Conservation (phyloP, 345 rosid species). For the Viola odorata region DNA sequence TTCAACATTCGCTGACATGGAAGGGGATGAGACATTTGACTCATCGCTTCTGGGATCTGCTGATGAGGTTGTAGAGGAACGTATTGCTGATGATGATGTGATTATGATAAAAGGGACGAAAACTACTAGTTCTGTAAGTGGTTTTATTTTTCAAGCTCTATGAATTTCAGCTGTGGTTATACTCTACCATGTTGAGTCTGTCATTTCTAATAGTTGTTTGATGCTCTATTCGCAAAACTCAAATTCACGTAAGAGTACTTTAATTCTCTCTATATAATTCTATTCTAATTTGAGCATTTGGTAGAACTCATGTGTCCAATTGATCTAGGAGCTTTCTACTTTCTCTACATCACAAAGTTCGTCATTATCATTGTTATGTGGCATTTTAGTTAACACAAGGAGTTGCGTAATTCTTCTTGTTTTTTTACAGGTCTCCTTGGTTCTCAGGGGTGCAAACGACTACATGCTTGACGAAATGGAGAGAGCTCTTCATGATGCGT, state of each 20-base stretch:
- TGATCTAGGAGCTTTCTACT: not conserved
- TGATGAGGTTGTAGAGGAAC: constrained; percentile 90
- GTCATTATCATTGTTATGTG: too few species aligned
- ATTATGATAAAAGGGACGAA: constrained; percentile 87
- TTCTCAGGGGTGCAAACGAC: constrained; percentile 95
- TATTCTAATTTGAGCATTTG: too few species aligned
- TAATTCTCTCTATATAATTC: too few species aligned
- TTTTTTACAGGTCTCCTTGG: constrained; percentile 67
- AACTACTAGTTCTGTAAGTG: constrained; percentile 69
- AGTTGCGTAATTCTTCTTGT: constrained; percentile 7
- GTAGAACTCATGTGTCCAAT: too few species aligned
- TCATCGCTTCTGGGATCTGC: constrained; percentile 73
- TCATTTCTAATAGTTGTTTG: too few species aligned
- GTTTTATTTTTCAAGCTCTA: constrained; percentile 4
- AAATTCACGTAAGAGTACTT: too few species aligned
- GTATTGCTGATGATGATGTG: constrained; percentile 92
- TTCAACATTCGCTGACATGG: constrained; percentile 98
- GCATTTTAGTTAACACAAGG: too few species aligned
- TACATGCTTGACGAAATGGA: constrained; percentile 99
- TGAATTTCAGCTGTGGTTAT: not conserved
- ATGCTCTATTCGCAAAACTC: not conserved
- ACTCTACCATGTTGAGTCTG: not conserved
- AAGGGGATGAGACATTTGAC: constrained; percentile 97
- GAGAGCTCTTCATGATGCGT: constrained; percentile 84
- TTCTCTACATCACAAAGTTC: too few species aligned